Evolutionary conservation across 2,329 filamentous ascomycete species (phyloP).

Genomic region (Metarhizium robertsii): DNA sequence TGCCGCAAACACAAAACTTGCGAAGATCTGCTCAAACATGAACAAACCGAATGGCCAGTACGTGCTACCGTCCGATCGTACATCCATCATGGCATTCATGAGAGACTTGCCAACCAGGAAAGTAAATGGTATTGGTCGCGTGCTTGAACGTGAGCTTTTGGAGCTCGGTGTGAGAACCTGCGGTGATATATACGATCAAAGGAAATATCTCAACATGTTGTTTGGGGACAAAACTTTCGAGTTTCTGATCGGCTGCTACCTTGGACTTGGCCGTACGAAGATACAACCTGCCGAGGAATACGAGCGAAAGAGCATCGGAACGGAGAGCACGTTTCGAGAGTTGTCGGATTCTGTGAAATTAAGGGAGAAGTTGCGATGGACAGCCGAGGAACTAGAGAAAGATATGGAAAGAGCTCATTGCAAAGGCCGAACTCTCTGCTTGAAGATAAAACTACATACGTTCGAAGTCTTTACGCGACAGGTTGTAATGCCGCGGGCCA

Average conservation of each 20-base stretch:
- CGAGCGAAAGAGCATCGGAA: conserved; percentile 88
- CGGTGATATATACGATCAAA: conserved; percentile 72
- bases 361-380: conserved; percentile 67
- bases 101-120: conserved; percentile 73
- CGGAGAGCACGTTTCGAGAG: conserved; percentile 84
- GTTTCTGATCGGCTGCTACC: conserved; percentile 74
- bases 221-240: conserved; percentile 89
- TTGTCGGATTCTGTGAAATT: conserved; percentile 60
- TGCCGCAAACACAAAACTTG: conserved; percentile 83
- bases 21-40: conserved; percentile 90
- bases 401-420: conserved; percentile 72
- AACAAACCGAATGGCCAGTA: conserved; percentile 98
- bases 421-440: conserved; percentile 80
- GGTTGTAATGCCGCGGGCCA: conserved; percentile 60
- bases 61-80: conserved; percentile 60
- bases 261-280: conserved; percentile 77
- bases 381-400: conserved; percentile 77
- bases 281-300: conserved; percentile 83
- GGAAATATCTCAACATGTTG: conserved; percentile 63
- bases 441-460: conserved; percentile 91
- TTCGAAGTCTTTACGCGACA: conserved; percentile 89
- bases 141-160: conserved; percentile 82
- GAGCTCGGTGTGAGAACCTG: conserved; percentile 83
- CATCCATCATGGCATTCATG: conserved; percentile 79
- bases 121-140: conserved; percentile 89